phyloP scores from a whole-genome alignment of 495 filamentous ascomycete species.

The Endocarpon pusillum region DNA sequence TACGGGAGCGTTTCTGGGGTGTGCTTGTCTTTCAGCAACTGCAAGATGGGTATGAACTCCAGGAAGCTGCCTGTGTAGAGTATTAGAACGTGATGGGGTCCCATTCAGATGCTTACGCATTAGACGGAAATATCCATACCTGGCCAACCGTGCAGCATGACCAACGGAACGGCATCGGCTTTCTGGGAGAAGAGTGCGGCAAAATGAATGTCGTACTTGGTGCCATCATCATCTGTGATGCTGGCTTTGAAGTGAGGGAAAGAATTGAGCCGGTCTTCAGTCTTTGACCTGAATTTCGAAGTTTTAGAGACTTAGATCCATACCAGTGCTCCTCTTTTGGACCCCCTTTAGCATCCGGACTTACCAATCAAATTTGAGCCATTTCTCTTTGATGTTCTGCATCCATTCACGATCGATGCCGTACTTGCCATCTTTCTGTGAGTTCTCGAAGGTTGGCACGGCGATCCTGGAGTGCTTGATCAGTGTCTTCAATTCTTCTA shows the following conservation, averaged over 20 bases:
- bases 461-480: constrained; percentile 34
- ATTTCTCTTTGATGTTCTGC: constrained; percentile 30
- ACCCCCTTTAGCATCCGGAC: no score
- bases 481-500: constrained; percentile 31
- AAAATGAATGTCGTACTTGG: constrained; percentile 39
- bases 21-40: constrained; percentile 32
- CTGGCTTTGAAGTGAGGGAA: constrained; percentile 42
- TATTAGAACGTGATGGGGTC: no score
- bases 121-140: constrained; percentile 16
- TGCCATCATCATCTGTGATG: constrained; percentile 25
- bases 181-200: constrained; percentile 42
- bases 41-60: constrained; percentile 32
- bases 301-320: background rate
- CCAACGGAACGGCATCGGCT: constrained; percentile 39
- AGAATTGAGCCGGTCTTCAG: constrained; percentile 40
- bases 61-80: constrained; percentile 29
- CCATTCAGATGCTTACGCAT: background rate
- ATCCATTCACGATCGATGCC: constrained; percentile 44
- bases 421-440: constrained; percentile 25
- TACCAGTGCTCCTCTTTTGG: no score
- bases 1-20: constrained; percentile 39
- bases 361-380: constrained; percentile 34
- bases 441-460: constrained; percentile 32
- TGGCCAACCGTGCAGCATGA: constrained; percentile 47
- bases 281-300: constrained; percentile 21